phyloP scores from a whole-genome alignment of 768 basidiomycete species.

The Tricholoma matsutake region DNA sequence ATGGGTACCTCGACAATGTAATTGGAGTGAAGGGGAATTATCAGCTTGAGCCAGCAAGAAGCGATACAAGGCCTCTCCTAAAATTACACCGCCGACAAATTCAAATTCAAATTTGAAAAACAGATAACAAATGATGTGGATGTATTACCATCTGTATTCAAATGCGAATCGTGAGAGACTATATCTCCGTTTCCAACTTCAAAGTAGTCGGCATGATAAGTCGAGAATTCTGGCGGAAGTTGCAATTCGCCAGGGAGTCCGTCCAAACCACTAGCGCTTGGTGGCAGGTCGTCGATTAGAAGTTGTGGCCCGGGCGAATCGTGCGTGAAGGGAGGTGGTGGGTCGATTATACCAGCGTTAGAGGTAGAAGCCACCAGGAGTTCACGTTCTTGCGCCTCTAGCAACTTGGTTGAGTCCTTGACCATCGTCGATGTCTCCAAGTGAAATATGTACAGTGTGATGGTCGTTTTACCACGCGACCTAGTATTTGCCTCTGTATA shows the following conservation, averaged over 20 bases:
- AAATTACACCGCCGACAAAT: background rate
- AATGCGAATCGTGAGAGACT: conserved; percentile 67
- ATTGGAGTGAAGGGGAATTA: conserved; percentile 36
- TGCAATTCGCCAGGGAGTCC: background rate
- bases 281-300: background rate
- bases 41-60: conserved; percentile 57
- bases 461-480: background rate
- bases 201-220: conserved; percentile 63
- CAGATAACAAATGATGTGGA: background rate
- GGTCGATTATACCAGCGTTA: background rate
- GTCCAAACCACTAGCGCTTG: background rate
- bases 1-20: conserved; percentile 52
- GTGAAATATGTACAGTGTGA: background rate
- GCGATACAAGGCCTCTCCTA: conserved; percentile 67
- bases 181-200: conserved; percentile 45
- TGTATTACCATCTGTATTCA: conserved; percentile 56
- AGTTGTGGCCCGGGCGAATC: background rate
- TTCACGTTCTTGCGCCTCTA: background rate
- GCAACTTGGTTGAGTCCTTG: background rate
- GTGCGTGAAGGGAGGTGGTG: conserved; percentile 12
- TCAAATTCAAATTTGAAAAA: conserved; percentile 1
- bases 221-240: conserved; percentile 58
- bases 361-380: background rate
- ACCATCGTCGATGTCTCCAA: background rate
- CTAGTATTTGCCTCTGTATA: too few species aligned